Evolutionary conservation across 345 rosid species (phyloP), one percentile per base, ranked within the genome.

Genomic region (Populus pruinosa): DNA sequence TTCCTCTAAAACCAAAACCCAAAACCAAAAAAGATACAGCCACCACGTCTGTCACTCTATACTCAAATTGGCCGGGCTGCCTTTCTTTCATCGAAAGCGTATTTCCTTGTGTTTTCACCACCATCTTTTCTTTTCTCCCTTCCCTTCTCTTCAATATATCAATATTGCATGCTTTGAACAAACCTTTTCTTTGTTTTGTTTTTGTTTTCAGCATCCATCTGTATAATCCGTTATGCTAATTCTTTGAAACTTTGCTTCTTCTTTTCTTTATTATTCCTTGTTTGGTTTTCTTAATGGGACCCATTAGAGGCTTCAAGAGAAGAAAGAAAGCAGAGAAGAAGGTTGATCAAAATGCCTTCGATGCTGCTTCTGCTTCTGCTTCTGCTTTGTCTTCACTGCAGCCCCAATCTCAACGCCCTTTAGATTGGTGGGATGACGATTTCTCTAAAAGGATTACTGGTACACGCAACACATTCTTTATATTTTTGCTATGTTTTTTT

Each of bases 371-470:
- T 12, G 50, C 77, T 55, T 71, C 78, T 76, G 39, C 84, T 74
- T 35, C 82, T 81, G 69, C 75, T 62, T 8, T 41, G n/a, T 17
- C 81, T 39, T 68, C 49, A 23, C n/a, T 78, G 77, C 67, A 61
- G 44, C 56, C 80, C 55, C 88, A 82, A 35, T 90, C 78, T 63
- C 85, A 75, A 13, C 71, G 41, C 63, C 81, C 86, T 14, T 53
- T 75, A 74, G 91, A 92, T 85, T 92, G 97, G 94, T 91, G 92
- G 95, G 92, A 89, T 77, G 92, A 89, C 79, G 87, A 83, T 31
- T 93, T 90, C 87, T 91, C 92, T 73, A 83, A 74, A 75, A 89
- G 92, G 85, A 85, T 93, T 79, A 83, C 89, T 56, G 97, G 97
- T 91, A 87, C 56, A 38, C 82, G 64, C 68, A 50, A 36, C 68